Base-by-base conservation (phyloP, 139 green algal genomes). In the Micractinium sp. region DNA sequence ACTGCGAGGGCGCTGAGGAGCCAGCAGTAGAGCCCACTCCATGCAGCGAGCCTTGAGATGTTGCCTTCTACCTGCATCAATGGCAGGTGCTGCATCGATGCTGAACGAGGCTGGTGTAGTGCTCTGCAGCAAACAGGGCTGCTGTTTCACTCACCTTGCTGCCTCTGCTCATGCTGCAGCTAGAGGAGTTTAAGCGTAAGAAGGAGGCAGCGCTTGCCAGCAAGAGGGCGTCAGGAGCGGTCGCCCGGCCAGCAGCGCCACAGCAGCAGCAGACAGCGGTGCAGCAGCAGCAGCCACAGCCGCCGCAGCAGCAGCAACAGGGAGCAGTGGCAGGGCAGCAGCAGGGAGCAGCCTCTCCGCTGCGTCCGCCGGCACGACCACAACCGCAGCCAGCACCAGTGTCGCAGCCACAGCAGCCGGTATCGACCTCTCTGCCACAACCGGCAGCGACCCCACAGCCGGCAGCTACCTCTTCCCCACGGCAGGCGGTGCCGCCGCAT, bases 161-260 rank as follows among this genome's bases (percentile, higher is more conserved):
- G 20, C 63, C 63, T 23, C 63, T 71, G 63, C 20, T 16, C 23
- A n/a, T 36, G 14, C 86, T 85, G 78, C 87, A 90, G 85, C 85
- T 93, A 35, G 90, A 93, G 85, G 90, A 93, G 38, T 93, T 91
- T 53, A 93, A 93, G 76, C 75, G 85, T 2, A 90, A 90, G 66
- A 93, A 93, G 78, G 39, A 81, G 53, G 90, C 88, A 69, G 90
- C 84, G 0, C 79, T 91, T 33, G 87, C 82, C 35, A 77, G 53
- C 56, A 91, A 89, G 75, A 81, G 69, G 15, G 81, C 69, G 20
- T 12, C 85, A 35, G 66, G 74, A 16, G 39, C 73, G 41, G n/a
- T 35, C 23, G 15, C 83, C 33, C 19, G 61, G 3, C 29, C 73
- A 29, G 63, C 29, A 18, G n/a, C 35, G 18, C 85, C 5, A 27